phyloP scores from a whole-genome alignment of 2,329 filamentous ascomycete species.

The Diaporthe sp. region DNA sequence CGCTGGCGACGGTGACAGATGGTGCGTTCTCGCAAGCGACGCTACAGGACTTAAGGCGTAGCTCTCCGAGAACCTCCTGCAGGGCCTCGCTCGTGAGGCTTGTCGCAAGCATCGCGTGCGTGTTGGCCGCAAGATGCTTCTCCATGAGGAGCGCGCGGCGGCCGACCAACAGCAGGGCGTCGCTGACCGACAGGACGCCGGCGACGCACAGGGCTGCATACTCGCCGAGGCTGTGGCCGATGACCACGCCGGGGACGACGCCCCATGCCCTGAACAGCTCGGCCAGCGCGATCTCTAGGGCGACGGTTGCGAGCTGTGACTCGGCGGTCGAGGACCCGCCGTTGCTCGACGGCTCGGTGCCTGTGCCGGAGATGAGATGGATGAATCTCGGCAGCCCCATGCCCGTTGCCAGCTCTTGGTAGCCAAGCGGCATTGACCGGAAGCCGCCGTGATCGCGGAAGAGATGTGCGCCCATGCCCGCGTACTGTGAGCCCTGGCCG shows the following conservation, averaged over 20 bases:
- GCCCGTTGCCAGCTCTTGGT: conserved; percentile 38
- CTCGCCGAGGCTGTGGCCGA: conserved; percentile 54
- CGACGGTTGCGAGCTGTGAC: conserved; percentile 2
- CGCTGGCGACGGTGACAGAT: conserved; percentile 77
- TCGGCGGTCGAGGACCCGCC: not conserved
- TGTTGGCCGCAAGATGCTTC: conserved; percentile 74
- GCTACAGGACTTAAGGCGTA: conserved; percentile 56
- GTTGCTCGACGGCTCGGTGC: not conserved
- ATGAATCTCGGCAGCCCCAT: not conserved
- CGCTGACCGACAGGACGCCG: conserved; percentile 78
- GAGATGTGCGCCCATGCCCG: conserved; percentile 40
- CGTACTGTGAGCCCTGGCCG: conserved; percentile 44
- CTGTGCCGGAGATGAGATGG: not conserved
- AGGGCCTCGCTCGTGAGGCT: conserved; percentile 41
- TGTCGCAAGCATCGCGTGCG: conserved; percentile 70
- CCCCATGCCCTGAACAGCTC: not conserved
- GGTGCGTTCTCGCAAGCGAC: conserved; percentile 82
- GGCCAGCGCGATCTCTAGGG: conserved; percentile 57
- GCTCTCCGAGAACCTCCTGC: conserved; percentile 56
- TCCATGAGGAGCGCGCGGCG: conserved; percentile 74
- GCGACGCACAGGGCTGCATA: conserved; percentile 78
- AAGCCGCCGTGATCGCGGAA: conserved; percentile 35
- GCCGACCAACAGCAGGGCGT: conserved; percentile 80
- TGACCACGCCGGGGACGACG: not conserved
- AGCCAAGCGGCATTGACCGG: conserved; percentile 16